Percentiles rank a stretch among this genome's conserved stretches.
Evolutionary conservation across 306 rosid species (phyloP).

Genomic region (Oxytropis ochrocephala): DNA sequence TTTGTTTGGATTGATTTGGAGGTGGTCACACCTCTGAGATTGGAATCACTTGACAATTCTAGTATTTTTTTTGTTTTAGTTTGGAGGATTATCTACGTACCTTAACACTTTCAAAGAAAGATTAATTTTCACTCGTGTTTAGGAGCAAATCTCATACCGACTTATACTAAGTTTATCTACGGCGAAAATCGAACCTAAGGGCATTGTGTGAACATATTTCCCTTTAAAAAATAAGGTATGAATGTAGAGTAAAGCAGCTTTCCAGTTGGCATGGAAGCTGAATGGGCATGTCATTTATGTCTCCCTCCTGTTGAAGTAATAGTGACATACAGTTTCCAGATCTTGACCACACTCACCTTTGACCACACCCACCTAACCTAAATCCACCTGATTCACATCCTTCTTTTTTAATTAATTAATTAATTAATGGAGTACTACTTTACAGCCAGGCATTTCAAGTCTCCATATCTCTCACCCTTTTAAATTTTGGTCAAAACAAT

Average conservation of each 20-base stretch:
- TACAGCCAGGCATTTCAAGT: not conserved
- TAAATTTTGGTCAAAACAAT: not conserved
- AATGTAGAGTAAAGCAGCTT: not conserved
- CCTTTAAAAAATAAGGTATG: no score
- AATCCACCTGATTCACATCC: not conserved
- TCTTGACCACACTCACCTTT: conserved; percentile 7
- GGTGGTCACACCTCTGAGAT: no score
- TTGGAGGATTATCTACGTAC: no score
- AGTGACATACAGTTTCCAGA: not conserved
- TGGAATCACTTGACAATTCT: no score
- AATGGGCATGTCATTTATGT: not conserved
- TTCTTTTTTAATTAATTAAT: not conserved
- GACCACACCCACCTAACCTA: not conserved
- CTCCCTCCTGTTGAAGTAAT: not conserved
- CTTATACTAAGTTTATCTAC: no score
- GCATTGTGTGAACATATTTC: no score
- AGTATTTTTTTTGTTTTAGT: no score
- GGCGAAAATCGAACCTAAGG: no score
- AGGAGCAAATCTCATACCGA: no score
- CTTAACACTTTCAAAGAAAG: no score
- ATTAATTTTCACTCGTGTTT: no score
- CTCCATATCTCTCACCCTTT: not conserved
- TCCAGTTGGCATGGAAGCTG: not conserved
- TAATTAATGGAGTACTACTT: not conserved
- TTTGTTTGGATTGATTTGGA: no score